Evolutionary conservation across 805 yeast genomes (phyloP).

Genomic region (Zygosaccharomyces bailii): DNA sequence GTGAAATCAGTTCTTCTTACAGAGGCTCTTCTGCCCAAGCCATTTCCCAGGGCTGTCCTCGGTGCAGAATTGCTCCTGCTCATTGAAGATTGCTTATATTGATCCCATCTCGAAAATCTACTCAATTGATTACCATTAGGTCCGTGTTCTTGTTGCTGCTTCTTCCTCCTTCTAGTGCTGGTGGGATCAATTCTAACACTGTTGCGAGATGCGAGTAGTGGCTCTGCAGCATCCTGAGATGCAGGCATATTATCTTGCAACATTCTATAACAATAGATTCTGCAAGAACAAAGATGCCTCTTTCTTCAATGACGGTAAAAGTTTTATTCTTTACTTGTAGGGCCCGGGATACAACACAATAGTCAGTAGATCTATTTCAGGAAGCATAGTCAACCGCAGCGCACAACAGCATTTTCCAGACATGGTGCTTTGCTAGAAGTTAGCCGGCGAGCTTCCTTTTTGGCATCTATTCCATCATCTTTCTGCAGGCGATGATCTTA

Average conservation of each 20-base stretch:
- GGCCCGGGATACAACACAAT: neutral
- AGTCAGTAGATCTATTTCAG: neutral
- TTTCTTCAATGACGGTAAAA: too few relatives aligned
- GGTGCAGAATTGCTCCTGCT: neutral
- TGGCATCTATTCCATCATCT: too few relatives aligned
- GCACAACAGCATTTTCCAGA: neutral
- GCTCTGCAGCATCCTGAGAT: neutral
- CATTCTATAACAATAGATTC: neutral
- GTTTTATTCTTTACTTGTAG: neutral
- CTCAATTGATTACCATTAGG: slow-evolving; percentile 8
- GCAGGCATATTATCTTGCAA: neutral
- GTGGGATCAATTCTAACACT: slow-evolving; percentile 4
- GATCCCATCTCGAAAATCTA: slow-evolving; percentile 13
- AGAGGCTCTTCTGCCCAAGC: slow-evolving; percentile 15
- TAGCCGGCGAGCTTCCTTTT: neutral
- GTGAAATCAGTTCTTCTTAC: slow-evolving; percentile 27
- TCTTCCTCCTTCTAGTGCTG: slow-evolving; percentile 1
- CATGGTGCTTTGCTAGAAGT: neutral
- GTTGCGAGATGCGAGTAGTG: neutral
- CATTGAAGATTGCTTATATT: slow-evolving; percentile 8
- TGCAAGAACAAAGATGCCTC: too few relatives aligned
- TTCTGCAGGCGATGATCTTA: neutral
- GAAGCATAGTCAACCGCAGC: neutral
- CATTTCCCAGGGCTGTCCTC: neutral
- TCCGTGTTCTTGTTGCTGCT: neutral